These are phyloP conservation scores for Xylaria scruposa DNA, from an alignment of 495 filamentous ascomycete species.

Conservation along the genomic window DNA sequence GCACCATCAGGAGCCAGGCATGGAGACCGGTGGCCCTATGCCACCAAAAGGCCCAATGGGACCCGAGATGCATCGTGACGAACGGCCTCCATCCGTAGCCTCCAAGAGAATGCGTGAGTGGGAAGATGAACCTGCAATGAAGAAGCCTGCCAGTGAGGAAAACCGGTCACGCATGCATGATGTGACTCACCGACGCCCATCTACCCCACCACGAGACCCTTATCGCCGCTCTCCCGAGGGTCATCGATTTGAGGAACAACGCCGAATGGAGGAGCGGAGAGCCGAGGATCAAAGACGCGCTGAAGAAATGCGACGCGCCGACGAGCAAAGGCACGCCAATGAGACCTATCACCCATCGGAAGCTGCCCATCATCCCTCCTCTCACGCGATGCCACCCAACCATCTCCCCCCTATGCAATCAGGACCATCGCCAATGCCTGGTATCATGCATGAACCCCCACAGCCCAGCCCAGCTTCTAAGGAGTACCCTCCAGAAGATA, in stretches of 20 bases:
- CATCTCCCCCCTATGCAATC: constrained; percentile 73
- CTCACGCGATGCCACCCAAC: constrained; percentile 69
- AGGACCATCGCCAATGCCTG: constrained; percentile 64
- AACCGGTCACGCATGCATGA: constrained; percentile 85
- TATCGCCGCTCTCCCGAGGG: constrained; percentile 79
- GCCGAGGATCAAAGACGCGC: constrained; percentile 53
- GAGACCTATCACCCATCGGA: constrained; percentile 89
- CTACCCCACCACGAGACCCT: constrained; percentile 70
- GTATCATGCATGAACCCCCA: constrained; percentile 59
- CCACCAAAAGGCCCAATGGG: constrained; percentile 45
- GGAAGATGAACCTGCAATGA: constrained; percentile 80
- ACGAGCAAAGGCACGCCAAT: constrained; percentile 63
- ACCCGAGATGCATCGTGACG: constrained; percentile 70
- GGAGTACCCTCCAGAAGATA: constrained; percentile 62
- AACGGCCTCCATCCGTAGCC: constrained; percentile 78
- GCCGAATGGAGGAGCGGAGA: constrained; percentile 59
- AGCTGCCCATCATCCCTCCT: constrained; percentile 83
- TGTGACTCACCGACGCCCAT: constrained; percentile 75
- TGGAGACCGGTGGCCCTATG: constrained; percentile 64
- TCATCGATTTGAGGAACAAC: constrained; percentile 63
- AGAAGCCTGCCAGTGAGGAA: constrained; percentile 90
- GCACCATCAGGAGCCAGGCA: constrained; percentile 64
- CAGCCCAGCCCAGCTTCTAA: constrained; percentile 64
- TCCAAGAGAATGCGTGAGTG: constrained; percentile 89
- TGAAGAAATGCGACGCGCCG: constrained; percentile 54